A percentile compares a stretch with the other conserved stretches of the same genome.
Conservation (phyloP, 495 filamentous ascomycete species). For the Amphirosellinia nigrospora region DNA sequence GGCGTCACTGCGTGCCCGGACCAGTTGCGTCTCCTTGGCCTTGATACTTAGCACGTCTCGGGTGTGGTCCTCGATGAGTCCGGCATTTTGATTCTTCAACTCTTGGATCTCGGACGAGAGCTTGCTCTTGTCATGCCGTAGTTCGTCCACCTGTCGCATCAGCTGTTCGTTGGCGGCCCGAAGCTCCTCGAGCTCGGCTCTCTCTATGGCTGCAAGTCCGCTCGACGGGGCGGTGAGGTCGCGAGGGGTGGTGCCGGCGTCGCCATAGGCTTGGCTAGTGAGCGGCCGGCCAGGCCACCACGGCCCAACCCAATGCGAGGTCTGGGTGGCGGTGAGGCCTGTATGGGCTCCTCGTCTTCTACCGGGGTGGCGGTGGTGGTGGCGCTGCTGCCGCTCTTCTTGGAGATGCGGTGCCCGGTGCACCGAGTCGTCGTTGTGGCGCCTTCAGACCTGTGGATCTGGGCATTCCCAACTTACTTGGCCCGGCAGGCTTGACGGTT, state of each 20-base stretch:
- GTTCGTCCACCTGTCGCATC: slow-evolving; percentile 71
- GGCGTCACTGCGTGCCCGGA: slow-evolving; percentile 86
- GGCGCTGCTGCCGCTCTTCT: slow-evolving; percentile 64
- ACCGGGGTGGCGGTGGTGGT: slow-evolving; percentile 53
- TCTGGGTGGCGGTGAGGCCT: slow-evolving; percentile 62
- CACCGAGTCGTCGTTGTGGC: slow-evolving; percentile 67
- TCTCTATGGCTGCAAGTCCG: slow-evolving; percentile 73
- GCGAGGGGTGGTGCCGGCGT: slow-evolving; percentile 46
- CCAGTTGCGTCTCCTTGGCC: slow-evolving; percentile 96
- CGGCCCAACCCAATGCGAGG: slow-evolving; percentile 74
- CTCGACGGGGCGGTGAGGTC: slow-evolving; percentile 58
- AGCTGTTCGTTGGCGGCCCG: slow-evolving; percentile 81
- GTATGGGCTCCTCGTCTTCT: slow-evolving; percentile 65
- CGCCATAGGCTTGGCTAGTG: slow-evolving; percentile 76
- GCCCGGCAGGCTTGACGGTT: slow-evolving; percentile 31
- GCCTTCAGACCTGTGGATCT: slow-evolving; percentile 77
- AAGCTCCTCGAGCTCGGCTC: slow-evolving; percentile 88
- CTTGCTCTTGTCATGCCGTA: slow-evolving; percentile 74
- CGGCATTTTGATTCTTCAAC: slow-evolving; percentile 92
- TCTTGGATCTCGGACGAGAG: slow-evolving; percentile 82
- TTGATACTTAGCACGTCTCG: slow-evolving; percentile 94
- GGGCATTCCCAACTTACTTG: slow-evolving; percentile 66
- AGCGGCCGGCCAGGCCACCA: slow-evolving; percentile 83
- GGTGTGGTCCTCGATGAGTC: slow-evolving; percentile 97
- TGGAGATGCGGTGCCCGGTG: slow-evolving; percentile 66